Percentiles rank a stretch among this genome's conserved stretches.
Conservation (phyloP, 2,329 filamentous ascomycete genomes). For the Tolypocladium ophioglossoides region DNA sequence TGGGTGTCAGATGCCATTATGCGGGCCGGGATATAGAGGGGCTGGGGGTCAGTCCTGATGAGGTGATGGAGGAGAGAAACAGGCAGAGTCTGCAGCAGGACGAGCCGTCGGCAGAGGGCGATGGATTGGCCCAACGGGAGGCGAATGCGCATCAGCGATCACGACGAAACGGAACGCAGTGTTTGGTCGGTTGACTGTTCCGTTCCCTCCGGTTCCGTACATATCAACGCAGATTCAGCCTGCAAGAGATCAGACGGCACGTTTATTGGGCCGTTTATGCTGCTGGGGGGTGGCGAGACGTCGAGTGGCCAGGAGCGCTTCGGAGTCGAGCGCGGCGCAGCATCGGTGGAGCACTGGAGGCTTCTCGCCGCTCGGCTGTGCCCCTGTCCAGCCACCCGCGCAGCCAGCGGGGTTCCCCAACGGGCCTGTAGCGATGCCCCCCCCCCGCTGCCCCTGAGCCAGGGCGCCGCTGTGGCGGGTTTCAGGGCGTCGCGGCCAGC, state of each 20-base stretch:
- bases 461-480: constrained; percentile 1
- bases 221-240: not conserved
- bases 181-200: not conserved
- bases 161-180: not conserved
- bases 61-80: not conserved
- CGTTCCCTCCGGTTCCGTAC: not conserved
- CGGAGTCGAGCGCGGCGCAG: not conserved
- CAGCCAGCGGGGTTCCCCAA: not conserved
- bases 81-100: not conserved
- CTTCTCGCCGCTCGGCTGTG: no score
- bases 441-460: not conserved
- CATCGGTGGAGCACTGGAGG: not conserved
- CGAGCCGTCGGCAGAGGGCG: not conserved
- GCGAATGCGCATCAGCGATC: not conserved
- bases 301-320: not conserved
- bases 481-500: not conserved
- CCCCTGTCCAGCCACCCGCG: constrained; percentile 1
- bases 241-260: not conserved
- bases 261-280: not conserved
- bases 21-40: no score
- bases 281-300: not conserved
- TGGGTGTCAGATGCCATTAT: not conserved
- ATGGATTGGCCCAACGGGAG: not conserved
- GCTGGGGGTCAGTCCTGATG: no score
- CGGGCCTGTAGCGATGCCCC: not conserved